Conservation (phyloP, 441 rosid genomes). For the Viola pubescens region DNA sequence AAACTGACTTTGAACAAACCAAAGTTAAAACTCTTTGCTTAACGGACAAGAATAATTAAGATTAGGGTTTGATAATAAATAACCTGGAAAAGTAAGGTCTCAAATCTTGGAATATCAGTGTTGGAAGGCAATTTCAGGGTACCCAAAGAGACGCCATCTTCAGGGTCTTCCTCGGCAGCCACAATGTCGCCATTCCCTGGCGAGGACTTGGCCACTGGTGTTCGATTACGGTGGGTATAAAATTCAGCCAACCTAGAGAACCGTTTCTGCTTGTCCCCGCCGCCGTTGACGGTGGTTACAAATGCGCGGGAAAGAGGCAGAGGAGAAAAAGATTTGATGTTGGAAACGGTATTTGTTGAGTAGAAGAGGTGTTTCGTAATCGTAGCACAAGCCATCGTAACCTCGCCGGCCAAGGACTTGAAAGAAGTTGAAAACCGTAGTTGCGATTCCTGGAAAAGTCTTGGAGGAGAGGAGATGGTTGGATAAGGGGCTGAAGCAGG, state of each 20-base stretch:
- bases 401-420: background rate
- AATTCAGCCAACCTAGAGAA: background rate
- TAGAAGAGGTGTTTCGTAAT: conserved; percentile 16
- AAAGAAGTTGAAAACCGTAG: background rate
- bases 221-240: conserved; percentile 7
- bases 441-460: too few species aligned
- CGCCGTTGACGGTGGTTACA: background rate
- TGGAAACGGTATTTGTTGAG: conserved; percentile 16
- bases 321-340: conserved; percentile 6
- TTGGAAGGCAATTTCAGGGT: conserved; percentile 70
- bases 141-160: conserved; percentile 72
- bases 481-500: conserved; percentile 3
- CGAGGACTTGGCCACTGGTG: conserved; percentile 23
- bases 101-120: conserved; percentile 60
- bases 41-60: too few species aligned
- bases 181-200: conserved; percentile 24
- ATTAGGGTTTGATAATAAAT: background rate
- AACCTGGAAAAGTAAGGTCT: conserved; percentile 71
- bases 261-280: background rate
- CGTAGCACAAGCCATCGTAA: conserved; percentile 23
- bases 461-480: background rate
- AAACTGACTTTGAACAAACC: too few species aligned
- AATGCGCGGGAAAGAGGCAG: conserved; percentile 9
- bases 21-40: too few species aligned
- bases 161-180: conserved; percentile 27